A percentile compares a stretch with the other conserved stretches of the same genome.
These are phyloP conservation scores for Neckera pumila DNA, from an alignment of 225 moss, liverwort and hornwort genomes.

Conservation along the genomic window DNA sequence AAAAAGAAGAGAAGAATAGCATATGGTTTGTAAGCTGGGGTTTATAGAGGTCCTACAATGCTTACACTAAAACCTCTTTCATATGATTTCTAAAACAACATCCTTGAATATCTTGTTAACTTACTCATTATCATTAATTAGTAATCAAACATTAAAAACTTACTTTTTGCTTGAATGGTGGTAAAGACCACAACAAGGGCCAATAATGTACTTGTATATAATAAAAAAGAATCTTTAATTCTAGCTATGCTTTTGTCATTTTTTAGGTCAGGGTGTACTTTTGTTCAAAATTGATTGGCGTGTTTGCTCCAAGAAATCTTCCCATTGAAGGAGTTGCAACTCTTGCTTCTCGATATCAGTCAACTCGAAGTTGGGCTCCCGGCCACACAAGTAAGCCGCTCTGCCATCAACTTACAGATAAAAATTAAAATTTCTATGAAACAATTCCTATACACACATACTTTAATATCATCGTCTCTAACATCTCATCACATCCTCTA, in stretches of 20 bases:
- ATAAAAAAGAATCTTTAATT: background rate
- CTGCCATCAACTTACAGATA: background rate
- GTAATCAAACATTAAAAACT: background rate
- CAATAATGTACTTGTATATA: too few relatives aligned
- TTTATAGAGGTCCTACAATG: background rate
- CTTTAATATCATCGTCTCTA: background rate
- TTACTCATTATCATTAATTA: background rate
- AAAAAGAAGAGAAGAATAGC: too few relatives aligned
- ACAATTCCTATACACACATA: background rate
- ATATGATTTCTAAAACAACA: background rate
- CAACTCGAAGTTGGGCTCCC: conserved; percentile 40
- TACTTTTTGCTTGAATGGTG: too few relatives aligned
- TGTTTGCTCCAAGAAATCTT: conserved; percentile 44
- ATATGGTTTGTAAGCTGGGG: too few relatives aligned
- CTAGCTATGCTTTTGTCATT: background rate
- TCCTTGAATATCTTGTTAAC: background rate
- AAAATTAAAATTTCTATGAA: background rate
- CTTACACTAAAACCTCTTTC: background rate
- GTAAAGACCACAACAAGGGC: background rate
- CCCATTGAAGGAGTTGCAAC: conserved; percentile 39
- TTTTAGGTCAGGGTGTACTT: background rate
- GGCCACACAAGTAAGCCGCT: conserved; percentile 49
- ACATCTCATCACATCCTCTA: too few relatives aligned
- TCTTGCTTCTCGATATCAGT: conserved; percentile 27
- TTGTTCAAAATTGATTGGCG: conserved; percentile 49